Conservation (phyloP, 176 grass and related monocot genomes). For the Rhynchospora tenuis region DNA sequence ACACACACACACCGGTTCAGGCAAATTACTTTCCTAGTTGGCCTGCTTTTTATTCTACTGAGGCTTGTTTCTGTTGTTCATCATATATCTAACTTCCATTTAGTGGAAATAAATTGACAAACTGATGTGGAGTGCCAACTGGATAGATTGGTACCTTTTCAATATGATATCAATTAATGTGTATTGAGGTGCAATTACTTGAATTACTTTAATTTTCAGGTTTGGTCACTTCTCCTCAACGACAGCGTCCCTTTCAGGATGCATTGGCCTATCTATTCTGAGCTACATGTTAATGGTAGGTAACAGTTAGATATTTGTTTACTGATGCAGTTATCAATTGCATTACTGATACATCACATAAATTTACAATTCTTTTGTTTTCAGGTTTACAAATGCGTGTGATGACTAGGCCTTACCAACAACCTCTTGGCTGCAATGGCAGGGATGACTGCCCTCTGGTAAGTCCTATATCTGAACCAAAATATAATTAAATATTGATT, state of each 20-base stretch:
- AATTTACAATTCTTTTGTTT: conserved; percentile 8
- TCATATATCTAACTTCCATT: not conserved
- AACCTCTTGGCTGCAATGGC: conserved; percentile 58
- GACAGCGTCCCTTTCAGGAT: conserved; percentile 88
- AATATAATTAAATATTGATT: conserved; percentile 2
- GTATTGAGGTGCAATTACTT: conserved; percentile 14
- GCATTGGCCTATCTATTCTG: conserved; percentile 66
- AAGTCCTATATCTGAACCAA: conserved; percentile 28
- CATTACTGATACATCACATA: not conserved
- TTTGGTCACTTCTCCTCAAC: conserved; percentile 83
- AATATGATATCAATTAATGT: conserved; percentile 13
- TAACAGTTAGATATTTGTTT: not conserved
- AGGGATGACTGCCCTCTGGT: conserved; percentile 72
- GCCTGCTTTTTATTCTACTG: conserved; percentile 8
- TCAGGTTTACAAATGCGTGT: conserved; percentile 59
- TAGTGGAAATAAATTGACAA: not conserved
- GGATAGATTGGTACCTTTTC: not conserved
- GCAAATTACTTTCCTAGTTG: conserved; percentile 3
- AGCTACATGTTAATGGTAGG: conserved; percentile 79
- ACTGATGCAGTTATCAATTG: not conserved
- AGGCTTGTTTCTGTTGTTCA: not conserved
- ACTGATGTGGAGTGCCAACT: conserved; percentile 4
- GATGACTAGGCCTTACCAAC: conserved; percentile 35
- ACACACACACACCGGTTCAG: not conserved
- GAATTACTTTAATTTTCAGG: conserved; percentile 38